Percentiles rank a stretch among this genome's conserved stretches.
Evolutionary conservation across 805 yeast genomes (phyloP).

Genomic region (Wickerhamiella australiensis): DNA sequence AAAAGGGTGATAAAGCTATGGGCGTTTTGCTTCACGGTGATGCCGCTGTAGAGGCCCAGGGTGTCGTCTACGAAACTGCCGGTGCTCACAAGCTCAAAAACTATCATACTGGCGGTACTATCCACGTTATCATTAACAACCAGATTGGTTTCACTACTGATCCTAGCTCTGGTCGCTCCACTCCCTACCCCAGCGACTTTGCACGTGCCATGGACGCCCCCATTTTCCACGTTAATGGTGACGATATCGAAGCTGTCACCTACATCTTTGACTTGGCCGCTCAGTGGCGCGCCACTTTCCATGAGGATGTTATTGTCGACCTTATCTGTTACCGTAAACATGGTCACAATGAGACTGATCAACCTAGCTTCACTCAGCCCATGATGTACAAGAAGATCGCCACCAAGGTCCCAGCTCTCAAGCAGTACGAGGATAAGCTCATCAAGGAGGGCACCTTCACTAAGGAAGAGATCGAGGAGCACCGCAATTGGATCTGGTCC

Average conservation of each 20-base stretch:
- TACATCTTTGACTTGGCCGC: constrained; percentile 94
- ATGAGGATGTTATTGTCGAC: constrained; percentile 91
- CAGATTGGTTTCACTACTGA: constrained; percentile 99
- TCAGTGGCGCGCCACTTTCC: constrained; percentile 95
- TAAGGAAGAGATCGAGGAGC: constrained; percentile 81
- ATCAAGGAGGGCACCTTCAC: constrained; percentile 81
- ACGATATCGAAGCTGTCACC: constrained; percentile 87
- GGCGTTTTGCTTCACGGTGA: constrained; percentile 95
- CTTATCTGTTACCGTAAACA: constrained; percentile 96
- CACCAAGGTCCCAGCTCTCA: constrained; percentile 77
- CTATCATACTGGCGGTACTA: constrained; percentile 95
- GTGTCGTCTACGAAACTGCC: constrained; percentile 97
- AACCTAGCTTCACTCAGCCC: constrained; percentile 98
- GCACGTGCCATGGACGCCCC: constrained; percentile 97
- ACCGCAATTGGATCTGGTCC: constrained; percentile 96
- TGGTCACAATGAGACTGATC: constrained; percentile 99
- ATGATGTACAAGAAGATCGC: constrained; percentile 89
- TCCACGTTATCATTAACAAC: constrained; percentile 91
- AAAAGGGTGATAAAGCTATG: constrained; percentile 73
- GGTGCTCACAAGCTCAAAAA: constrained; percentile 89
- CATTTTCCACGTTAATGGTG: constrained; percentile 97
- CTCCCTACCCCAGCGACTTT: constrained; percentile 94
- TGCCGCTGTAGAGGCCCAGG: constrained; percentile 98
- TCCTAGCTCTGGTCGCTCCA: constrained; percentile 93
- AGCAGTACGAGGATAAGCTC: constrained; percentile 69